Evolutionary conservation across 805 yeast genomes (phyloP).

Genomic region (Ogataea dorogensis): DNA sequence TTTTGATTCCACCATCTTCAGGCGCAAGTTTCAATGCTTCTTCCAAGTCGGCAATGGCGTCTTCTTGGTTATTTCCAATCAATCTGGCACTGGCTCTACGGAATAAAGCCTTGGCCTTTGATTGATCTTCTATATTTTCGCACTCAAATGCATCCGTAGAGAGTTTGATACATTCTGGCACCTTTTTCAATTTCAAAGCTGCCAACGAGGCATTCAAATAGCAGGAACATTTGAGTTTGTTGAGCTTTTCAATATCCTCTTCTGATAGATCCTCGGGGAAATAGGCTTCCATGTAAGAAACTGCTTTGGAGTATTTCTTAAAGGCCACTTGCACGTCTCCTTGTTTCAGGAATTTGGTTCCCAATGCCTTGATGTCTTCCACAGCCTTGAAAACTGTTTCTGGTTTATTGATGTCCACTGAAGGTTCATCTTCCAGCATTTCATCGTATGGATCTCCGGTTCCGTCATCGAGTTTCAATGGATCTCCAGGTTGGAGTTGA

Average conservation of each 20-base stretch:
- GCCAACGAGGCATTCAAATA: constrained; percentile 73
- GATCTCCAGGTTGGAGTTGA: constrained; percentile 58
- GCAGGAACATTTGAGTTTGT: constrained; percentile 59
- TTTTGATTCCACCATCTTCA: constrained; percentile 65
- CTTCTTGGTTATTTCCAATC: constrained; percentile 62
- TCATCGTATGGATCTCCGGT: constrained; percentile 85
- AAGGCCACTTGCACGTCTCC: constrained; percentile 57
- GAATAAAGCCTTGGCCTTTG: constrained; percentile 81
- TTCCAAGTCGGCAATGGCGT: constrained; percentile 64
- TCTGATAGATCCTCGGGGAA: constrained; percentile 66
- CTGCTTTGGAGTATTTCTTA: constrained; percentile 71
- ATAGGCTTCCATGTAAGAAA: constrained; percentile 65
- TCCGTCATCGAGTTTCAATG: constrained; percentile 59
- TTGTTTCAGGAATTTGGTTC: constrained; percentile 70
- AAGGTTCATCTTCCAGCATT: constrained; percentile 68
- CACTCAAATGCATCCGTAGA: constrained; percentile 66
- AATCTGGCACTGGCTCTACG: constrained; percentile 79
- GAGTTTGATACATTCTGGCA: constrained; percentile 52
- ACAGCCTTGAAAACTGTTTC: constrained; percentile 68
- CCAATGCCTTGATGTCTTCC: constrained; percentile 66
- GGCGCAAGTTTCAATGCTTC: constrained; percentile 66
- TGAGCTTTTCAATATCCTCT: constrained; percentile 48
- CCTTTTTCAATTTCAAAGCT: constrained; percentile 60
- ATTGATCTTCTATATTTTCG: constrained; percentile 57
- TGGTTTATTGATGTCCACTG: constrained; percentile 57